phyloP scores from a whole-genome alignment of 2,329 filamentous ascomycete species.

The Colletotrichum liriopes region DNA sequence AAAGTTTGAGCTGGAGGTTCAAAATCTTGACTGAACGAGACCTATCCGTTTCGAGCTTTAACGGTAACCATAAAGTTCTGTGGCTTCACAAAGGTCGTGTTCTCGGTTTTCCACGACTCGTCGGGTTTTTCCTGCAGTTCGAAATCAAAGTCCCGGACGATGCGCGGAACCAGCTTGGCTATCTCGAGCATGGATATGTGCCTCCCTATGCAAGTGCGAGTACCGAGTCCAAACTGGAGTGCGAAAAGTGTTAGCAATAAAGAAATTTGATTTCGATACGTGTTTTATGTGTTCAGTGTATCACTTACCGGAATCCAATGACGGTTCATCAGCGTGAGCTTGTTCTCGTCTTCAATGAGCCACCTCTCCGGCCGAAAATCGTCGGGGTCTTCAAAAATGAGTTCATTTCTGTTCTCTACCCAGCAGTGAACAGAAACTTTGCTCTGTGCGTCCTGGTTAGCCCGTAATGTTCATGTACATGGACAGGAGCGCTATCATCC shows the following conservation, averaged over 20 bases:
- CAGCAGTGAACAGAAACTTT: background rate
- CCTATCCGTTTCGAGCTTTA: background rate
- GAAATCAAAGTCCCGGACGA: slow-evolving; percentile 54
- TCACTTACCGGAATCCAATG: slow-evolving; percentile 26
- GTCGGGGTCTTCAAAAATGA: slow-evolving; percentile 56
- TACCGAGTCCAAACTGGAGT: slow-evolving; percentile 63
- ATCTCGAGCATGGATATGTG: slow-evolving; percentile 59
- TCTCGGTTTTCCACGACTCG: background rate
- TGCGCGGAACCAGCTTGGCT: slow-evolving; percentile 58
- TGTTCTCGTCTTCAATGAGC: slow-evolving; percentile 46
- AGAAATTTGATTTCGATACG: background rate
- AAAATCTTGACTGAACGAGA: background rate
- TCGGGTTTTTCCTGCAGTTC: slow-evolving; percentile 40
- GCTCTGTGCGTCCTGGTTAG: background rate
- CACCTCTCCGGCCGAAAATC: slow-evolving; percentile 58
- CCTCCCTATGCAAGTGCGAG: slow-evolving; percentile 64
- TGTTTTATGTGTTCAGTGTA: background rate
- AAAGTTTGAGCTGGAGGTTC: background rate
- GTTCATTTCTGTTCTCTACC: slow-evolving; percentile 46
- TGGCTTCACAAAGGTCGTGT: background rate
- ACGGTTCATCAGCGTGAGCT: slow-evolving; percentile 40
- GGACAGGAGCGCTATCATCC: background rate
- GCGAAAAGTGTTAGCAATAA: background rate
- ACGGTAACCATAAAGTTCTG: background rate
- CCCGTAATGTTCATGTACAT: background rate